Evolutionary conservation across 345 rosid genomes (phyloP).

Genomic region (Salix brachista): DNA sequence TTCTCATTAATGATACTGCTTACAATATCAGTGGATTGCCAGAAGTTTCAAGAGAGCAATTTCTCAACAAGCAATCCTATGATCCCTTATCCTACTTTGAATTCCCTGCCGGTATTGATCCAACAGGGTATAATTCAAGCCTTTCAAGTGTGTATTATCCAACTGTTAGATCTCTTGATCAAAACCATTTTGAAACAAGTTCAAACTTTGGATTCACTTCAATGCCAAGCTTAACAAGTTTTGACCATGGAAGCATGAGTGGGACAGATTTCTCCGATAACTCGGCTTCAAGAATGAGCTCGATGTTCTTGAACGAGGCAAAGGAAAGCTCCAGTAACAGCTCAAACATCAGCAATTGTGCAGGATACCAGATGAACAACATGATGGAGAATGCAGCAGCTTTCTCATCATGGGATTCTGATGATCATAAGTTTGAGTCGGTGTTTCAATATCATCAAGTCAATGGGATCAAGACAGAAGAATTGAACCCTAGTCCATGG

Average conservation of each 20-base stretch:
- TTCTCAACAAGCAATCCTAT: constrained; percentile 20
- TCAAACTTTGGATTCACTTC: constrained; percentile 34
- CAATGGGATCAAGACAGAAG: constrained; percentile 37
- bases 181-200: constrained; percentile 30
- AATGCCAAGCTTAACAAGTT: constrained; percentile 44
- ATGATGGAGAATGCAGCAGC: constrained; percentile 30
- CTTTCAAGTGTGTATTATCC: constrained; percentile 19
- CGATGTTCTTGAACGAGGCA: constrained; percentile 33
- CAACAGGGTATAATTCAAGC: constrained; percentile 23
- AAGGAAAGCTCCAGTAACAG: constrained; percentile 49
- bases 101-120: constrained; percentile 26
- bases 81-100: constrained; percentile 41
- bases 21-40: constrained; percentile 17
- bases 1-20: constrained; percentile 25
- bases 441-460: constrained; percentile 41
- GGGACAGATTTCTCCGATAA: constrained; percentile 38
- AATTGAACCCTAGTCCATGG: constrained; percentile 33
- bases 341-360: constrained; percentile 45
- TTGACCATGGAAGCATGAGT: constrained; percentile 36
- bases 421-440: constrained; percentile 24
- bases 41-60: constrained; percentile 28
- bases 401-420: constrained; percentile 31
- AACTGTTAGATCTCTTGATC: constrained; percentile 7
- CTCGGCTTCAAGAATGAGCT: constrained; percentile 39
- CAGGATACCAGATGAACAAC: constrained; percentile 34